These are phyloP conservation scores for Aspergillus sergii DNA, from an alignment of 2,329 filamentous ascomycete species.

Conservation along the genomic window DNA sequence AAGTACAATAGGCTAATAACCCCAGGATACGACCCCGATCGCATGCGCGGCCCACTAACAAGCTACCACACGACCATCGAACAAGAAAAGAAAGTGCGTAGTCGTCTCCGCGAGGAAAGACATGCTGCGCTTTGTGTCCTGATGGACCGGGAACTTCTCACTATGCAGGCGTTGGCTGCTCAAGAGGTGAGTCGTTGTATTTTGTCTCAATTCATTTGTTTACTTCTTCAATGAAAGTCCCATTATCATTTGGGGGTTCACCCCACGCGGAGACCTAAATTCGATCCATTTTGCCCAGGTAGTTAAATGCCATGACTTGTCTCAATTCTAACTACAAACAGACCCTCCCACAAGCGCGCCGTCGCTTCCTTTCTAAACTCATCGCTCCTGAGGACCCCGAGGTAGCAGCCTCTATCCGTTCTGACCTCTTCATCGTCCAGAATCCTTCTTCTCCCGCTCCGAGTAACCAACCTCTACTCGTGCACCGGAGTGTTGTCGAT, in stretches of 20 bases:
- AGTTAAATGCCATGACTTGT: neutral
- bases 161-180: conserved; percentile 42
- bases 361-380: conserved; percentile 39
- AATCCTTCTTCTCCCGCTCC: conserved; percentile 8
- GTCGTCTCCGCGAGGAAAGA: conserved; percentile 35
- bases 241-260: neutral
- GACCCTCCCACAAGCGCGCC: conserved; percentile 43
- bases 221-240: neutral
- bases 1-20: neutral
- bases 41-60: conserved; percentile 8
- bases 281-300: neutral
- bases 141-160: conserved; percentile 42
- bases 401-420: conserved; percentile 30
- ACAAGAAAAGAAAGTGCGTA: conserved; percentile 27
- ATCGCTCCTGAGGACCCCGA: conserved; percentile 32
- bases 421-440: conserved; percentile 30
- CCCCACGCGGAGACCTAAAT: neutral
- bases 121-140: conserved; percentile 43
- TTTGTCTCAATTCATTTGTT: neutral
- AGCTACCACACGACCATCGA: conserved; percentile 20
- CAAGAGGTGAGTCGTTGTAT: conserved; percentile 32
- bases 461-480: conserved; percentile 3
- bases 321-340: conserved; percentile 17
- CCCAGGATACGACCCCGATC: conserved; percentile 7
- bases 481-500: conserved; percentile 23